Evolutionary conservation across 2,329 filamentous ascomycete species (phyloP).

Genomic region (Penicillium sp.): DNA sequence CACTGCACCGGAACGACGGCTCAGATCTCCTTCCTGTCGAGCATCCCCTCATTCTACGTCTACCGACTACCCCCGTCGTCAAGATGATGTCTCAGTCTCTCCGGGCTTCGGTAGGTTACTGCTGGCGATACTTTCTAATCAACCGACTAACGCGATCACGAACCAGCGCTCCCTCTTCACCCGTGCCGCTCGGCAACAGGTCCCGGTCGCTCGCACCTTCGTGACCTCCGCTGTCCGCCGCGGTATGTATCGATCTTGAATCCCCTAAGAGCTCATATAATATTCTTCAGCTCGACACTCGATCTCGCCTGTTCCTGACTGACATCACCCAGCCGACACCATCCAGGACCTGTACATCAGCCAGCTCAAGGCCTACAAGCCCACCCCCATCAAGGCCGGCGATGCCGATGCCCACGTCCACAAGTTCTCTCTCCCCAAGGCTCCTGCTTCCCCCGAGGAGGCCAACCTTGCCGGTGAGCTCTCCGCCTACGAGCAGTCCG

Average conservation of each 20-base stretch:
- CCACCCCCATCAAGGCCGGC: slow-evolving; percentile 74
- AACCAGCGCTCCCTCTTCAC: slow-evolving; percentile 60
- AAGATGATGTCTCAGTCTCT: slow-evolving; percentile 63
- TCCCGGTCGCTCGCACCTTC: slow-evolving; percentile 60
- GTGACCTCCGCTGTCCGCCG: slow-evolving; percentile 62
- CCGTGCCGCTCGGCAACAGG: slow-evolving; percentile 61
- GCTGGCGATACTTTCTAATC: background rate
- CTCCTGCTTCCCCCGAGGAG: slow-evolving; percentile 90
- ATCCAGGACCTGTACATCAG: slow-evolving; percentile 97
- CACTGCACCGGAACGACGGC: slow-evolving; percentile 27
- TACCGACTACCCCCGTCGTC: slow-evolving; percentile 28
- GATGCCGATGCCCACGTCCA: slow-evolving; percentile 91
- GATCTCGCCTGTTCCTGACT: slow-evolving; percentile 20
- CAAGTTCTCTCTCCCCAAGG: slow-evolving; percentile 76
- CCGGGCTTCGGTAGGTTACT: slow-evolving; percentile 59
- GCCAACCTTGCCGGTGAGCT: slow-evolving; percentile 86
- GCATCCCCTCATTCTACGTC: slow-evolving; percentile 24
- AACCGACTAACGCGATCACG: slow-evolving; percentile 11
- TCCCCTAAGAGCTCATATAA: background rate
- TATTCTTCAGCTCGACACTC: slow-evolving; percentile 23
- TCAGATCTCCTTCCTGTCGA: slow-evolving; percentile 24
- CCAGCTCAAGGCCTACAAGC: slow-evolving; percentile 95
- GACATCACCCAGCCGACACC: slow-evolving; percentile 71
- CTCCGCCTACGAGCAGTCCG: slow-evolving; percentile 87
- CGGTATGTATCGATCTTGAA: slow-evolving; percentile 51